Conservation (phyloP, 306 rosid genomes). For the Betula pendula region DNA sequence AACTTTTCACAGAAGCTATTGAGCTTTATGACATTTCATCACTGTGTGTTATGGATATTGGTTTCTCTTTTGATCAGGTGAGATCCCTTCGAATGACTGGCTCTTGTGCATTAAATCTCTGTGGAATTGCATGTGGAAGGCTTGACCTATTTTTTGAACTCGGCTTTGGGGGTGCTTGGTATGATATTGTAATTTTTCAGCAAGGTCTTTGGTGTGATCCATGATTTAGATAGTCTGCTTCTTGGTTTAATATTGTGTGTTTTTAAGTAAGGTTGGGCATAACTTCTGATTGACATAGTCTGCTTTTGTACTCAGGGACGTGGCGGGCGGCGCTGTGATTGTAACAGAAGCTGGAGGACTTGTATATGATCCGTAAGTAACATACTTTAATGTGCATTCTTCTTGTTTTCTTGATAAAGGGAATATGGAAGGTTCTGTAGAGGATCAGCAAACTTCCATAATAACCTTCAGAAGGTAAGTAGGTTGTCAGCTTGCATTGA, state of each 20-base stretch:
- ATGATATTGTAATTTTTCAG: constrained; percentile 33
- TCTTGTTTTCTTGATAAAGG: constrained; percentile 8
- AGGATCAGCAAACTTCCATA: constrained; percentile 18
- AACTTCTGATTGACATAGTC: background rate
- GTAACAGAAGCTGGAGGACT: constrained; percentile 95
- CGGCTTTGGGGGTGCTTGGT: constrained; percentile 97
- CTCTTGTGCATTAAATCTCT: constrained; percentile 91
- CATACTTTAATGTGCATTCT: constrained; percentile 22
- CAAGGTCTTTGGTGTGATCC: background rate
- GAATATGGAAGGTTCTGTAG: constrained; percentile 30
- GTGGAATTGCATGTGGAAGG: constrained; percentile 98
- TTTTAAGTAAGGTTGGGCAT: background rate
- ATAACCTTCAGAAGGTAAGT: constrained; percentile 10
- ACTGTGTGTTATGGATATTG: constrained; percentile 11
- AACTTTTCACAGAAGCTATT: constrained; percentile 18
- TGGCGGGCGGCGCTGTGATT: constrained; percentile 95
- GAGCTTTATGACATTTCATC: constrained; percentile 24
- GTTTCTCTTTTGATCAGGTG: constrained; percentile 58
- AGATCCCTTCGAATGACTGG: constrained; percentile 90
- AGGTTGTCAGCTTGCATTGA: constrained; percentile 25
- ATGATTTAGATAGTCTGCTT: constrained; percentile 26
- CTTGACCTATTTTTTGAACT: constrained; percentile 68
- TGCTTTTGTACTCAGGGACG: constrained; percentile 67
- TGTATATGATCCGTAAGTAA: constrained; percentile 93
- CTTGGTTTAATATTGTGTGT: background rate